phyloP scores from a whole-genome alignment of 129 eudicot genomes.

The Deinandra increscens region DNA sequence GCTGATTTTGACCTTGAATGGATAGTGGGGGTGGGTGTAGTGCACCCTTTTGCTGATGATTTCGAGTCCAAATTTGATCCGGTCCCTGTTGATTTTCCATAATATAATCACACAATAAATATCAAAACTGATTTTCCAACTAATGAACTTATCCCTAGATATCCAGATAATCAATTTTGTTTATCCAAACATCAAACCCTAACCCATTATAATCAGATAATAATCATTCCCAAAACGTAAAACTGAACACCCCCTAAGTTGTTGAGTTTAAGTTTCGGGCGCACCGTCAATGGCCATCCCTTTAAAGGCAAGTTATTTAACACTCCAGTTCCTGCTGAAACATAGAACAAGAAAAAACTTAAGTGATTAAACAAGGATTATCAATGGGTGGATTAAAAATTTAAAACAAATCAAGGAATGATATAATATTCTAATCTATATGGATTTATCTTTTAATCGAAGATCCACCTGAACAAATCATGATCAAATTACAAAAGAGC shows the following conservation, averaged over 20 bases:
- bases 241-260: conserved; percentile 7
- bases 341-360: conserved; percentile 16
- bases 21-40: conserved; percentile 38
- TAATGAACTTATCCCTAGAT: neutral
- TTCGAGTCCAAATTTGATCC: conserved; percentile 44
- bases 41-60: conserved; percentile 43
- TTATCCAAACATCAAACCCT: conserved; percentile 1
- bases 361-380: conserved; percentile 8
- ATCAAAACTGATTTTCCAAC: neutral
- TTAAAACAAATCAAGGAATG: neutral
- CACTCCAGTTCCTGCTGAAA: conserved; percentile 44
- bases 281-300: conserved; percentile 65
- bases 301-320: conserved; percentile 42
- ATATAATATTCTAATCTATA: neutral
- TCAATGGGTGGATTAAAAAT: neutral
- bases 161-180: neutral
- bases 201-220: neutral
- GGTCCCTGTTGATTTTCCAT: conserved; percentile 33
- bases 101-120: conserved; percentile 17
- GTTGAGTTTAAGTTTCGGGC: conserved; percentile 19
- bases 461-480: conserved; percentile 9
- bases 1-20: conserved; percentile 37
- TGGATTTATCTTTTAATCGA: neutral
- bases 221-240: neutral
- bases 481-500: neutral